Conservation (phyloP, 352 stramenopile species). For the Phytophthora macrochlamydospora region DNA sequence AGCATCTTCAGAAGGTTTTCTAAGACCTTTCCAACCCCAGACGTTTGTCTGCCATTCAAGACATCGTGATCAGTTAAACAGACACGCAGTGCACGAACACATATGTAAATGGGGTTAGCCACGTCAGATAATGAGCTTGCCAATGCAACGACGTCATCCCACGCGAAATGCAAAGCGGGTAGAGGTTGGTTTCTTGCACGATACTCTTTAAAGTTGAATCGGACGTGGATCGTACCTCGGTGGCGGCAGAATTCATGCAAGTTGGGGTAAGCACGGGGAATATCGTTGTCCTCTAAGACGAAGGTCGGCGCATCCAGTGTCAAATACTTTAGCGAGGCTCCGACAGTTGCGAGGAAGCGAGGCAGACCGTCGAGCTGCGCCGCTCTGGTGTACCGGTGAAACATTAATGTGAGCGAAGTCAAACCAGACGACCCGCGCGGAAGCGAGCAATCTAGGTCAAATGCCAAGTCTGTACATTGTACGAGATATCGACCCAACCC, state of each 20-base stretch:
- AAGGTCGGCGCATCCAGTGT: neutral
- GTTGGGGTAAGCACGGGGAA: neutral
- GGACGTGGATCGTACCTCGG: neutral
- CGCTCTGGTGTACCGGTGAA: neutral
- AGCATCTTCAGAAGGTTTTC: constrained; percentile 15
- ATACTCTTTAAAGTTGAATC: neutral
- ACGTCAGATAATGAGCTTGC: constrained; percentile 1
- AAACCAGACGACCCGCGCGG: neutral
- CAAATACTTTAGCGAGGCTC: neutral
- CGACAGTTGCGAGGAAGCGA: neutral
- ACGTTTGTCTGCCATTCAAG: neutral
- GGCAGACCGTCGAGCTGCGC: neutral
- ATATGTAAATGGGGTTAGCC: constrained; percentile 6
- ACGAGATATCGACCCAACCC: constrained; percentile 14
- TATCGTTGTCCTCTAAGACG: neutral
- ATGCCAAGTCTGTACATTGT: constrained; percentile 6
- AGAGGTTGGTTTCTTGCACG: constrained; percentile 3
- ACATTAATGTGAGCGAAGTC: neutral
- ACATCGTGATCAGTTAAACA: constrained; percentile 5
- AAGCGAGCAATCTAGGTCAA: neutral
- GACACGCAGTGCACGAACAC: constrained; percentile 6
- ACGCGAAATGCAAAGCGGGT: constrained; percentile 7
- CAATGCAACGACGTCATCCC: constrained; percentile 6
- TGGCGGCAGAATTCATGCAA: neutral
- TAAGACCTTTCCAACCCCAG: neutral